Base-by-base conservation (phyloP, 2,329 filamentous ascomycete genomes). In the Aurifilum marmelostoma region DNA sequence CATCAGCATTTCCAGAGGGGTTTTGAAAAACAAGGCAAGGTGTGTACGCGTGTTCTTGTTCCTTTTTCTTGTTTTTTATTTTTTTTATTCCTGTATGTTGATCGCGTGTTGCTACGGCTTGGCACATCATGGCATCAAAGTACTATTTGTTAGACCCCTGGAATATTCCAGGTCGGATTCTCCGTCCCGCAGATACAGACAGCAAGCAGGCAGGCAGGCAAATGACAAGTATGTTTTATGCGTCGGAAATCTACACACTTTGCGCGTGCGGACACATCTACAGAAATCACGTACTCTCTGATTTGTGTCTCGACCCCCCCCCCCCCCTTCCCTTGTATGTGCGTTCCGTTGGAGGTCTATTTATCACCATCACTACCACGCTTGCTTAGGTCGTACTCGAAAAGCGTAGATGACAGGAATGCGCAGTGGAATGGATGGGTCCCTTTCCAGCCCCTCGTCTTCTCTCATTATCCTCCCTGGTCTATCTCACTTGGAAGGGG, bases 1-100 rank as follows among this genome's bases (percentile, higher is more conserved):
- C 61, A 63, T 43, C 14, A 24, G 47, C 32, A 65, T 39, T 39
- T 60, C 11, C 58, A 34, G 29, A 37, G 29, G 58, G 58, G 58
- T 37, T 37, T 21, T 32, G 50, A n/a, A 32, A 18, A 52, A 16
- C 12, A 64, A 39, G 62, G 52, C 41, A 64, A 29, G 18, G 63
- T 16, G 63, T 39, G 50, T 56, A 11, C 39, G 16, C n/a, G 32
- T 43, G 47, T 65, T 37, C 9, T 58, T 65, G 21, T 32, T 50
- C 32, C 3, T 50, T 63, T 11, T 34, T 34, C 34, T 34, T 34
- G 34, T 4, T 34, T 34, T 34, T 43, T 63, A 3, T 50, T 29
- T 43, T 5, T 50, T 47, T 43, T 14, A 21, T 6, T 4, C 7
- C 7, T 58, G 34, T 4, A 34, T 59, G 32, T n/a, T 61, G 58